Conservation (phyloP, 2,329 filamentous ascomycete genomes). For the Zymoseptoria ardabiliae region DNA sequence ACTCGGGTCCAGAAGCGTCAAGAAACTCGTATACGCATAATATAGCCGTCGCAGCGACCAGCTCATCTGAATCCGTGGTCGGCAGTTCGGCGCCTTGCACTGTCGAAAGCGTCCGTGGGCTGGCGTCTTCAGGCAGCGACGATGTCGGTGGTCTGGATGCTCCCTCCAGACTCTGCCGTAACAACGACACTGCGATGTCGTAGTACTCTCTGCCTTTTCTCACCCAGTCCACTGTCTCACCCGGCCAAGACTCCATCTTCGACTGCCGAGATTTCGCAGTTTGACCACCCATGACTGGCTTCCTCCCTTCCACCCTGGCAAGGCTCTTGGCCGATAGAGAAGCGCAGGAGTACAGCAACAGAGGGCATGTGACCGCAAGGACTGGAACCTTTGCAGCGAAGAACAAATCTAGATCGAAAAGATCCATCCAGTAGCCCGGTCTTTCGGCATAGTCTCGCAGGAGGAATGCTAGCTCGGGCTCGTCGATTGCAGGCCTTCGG, state of each 20-base stretch:
- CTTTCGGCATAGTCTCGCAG: conserved; percentile 54
- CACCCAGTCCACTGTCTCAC: conserved; percentile 40
- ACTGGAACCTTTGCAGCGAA: conserved; percentile 55
- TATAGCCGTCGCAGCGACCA: conserved; percentile 59
- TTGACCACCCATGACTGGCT: conserved; percentile 44
- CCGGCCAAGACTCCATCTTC: conserved; percentile 45
- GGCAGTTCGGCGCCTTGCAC: conserved; percentile 21
- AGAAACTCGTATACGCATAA: conserved; percentile 61
- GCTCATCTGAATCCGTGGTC: conserved; percentile 49
- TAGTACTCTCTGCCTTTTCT: conserved; percentile 55
- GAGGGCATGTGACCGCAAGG: conserved; percentile 43
- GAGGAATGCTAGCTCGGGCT: conserved; percentile 44
- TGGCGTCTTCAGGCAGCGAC: conserved; percentile 21
- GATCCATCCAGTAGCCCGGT: conserved; percentile 52
- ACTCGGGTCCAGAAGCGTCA: conserved; percentile 56
- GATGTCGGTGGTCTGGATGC: conserved; percentile 20
- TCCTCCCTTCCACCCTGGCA: conserved; percentile 46
- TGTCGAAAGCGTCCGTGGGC: conserved; percentile 14
- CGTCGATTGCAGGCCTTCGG: conserved; percentile 21
- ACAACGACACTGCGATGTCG: conserved; percentile 36
- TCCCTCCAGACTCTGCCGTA: conserved; percentile 27
- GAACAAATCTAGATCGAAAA: conserved; percentile 52
- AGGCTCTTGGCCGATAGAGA: conserved; percentile 57
- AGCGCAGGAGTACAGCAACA: conserved; percentile 49
- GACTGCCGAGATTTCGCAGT: conserved; percentile 9